Evolutionary conservation across 306 rosid genomes (phyloP).

Genomic region (Casuarina glauca): DNA sequence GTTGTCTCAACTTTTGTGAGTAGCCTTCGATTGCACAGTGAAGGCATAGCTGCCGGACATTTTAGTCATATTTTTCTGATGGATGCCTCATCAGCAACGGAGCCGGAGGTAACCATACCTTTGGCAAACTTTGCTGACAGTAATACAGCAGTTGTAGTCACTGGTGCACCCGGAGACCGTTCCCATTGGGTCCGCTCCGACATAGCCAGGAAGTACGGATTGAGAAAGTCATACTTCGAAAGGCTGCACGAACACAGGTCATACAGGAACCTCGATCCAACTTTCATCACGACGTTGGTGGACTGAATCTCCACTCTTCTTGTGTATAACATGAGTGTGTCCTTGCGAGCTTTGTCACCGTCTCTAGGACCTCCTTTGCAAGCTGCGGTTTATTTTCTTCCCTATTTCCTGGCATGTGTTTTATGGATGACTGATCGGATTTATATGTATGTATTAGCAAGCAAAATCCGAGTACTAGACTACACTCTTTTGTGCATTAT

Average conservation of each 20-base stretch:
- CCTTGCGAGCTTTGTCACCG: not conserved
- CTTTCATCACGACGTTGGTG: not conserved
- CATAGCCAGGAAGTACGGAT: conserved; percentile 30
- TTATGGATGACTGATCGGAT: too few species aligned
- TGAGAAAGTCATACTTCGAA: conserved; percentile 24
- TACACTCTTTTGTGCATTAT: too few species aligned
- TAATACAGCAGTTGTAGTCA: conserved; percentile 33
- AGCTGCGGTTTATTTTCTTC: not conserved
- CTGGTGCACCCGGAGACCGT: conserved; percentile 12
- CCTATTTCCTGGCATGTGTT: not conserved
- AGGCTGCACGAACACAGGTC: not conserved
- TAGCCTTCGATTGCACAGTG: conserved; percentile 9
- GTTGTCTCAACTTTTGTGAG: conserved; percentile 42
- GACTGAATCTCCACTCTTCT: not conserved
- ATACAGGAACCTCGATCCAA: conserved; percentile 5
- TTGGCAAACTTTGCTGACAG: conserved; percentile 30
- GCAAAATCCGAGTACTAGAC: too few species aligned
- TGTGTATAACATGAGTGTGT: not conserved
- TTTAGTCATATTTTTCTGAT: conserved; percentile 36
- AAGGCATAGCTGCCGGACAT: conserved; percentile 20
- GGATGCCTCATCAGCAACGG: conserved; percentile 40
- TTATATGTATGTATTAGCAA: too few species aligned
- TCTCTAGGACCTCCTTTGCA: not conserved
- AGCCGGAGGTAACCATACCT: conserved; percentile 37
- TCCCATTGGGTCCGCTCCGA: conserved; percentile 25